A percentile compares a stretch with the other conserved stretches of the same genome.
phyloP scores from a whole-genome alignment of 306 rosid genomes.

The Dryas alaskensis region DNA sequence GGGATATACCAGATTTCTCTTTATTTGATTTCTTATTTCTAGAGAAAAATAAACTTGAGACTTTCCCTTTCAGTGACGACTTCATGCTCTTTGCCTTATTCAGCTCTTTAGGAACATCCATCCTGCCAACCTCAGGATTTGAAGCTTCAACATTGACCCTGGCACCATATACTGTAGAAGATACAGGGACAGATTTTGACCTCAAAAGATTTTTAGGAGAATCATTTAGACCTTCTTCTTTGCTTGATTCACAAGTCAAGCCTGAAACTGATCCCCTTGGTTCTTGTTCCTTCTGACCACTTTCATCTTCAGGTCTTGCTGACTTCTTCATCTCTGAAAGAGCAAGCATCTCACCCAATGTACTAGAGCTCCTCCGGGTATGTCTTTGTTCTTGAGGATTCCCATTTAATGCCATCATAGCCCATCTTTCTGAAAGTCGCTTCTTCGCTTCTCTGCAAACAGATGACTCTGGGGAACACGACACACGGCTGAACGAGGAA shows the following conservation, averaged over 20 bases:
- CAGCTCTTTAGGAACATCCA: conserved; percentile 44
- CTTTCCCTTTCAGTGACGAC: conserved; percentile 82
- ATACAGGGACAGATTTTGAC: conserved; percentile 75
- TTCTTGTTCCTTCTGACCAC: conserved; percentile 44
- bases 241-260: conserved; percentile 37
- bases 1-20: conserved; percentile 51
- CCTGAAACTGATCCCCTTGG: conserved; percentile 45
- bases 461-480: conserved; percentile 85
- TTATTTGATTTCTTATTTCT: conserved; percentile 66
- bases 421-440: conserved; percentile 95
- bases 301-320: conserved; percentile 36
- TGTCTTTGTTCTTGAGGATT: conserved; percentile 55
- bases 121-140: conserved; percentile 33
- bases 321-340: conserved; percentile 64
- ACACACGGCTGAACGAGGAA: conserved; percentile 60
- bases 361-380: conserved; percentile 58
- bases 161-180: conserved; percentile 47
- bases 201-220: conserved; percentile 61
- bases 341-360: conserved; percentile 95
- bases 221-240: conserved; percentile 41
- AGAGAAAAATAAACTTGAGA: conserved; percentile 79
- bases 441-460: conserved; percentile 95
- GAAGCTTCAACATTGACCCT: conserved; percentile 45
- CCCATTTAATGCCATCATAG: conserved; percentile 60
- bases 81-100: conserved; percentile 57